These are phyloP conservation scores for Ceratobasidium sp. DNA, from an alignment of 1,284 basidiomycete genomes.

Conservation along the genomic window DNA sequence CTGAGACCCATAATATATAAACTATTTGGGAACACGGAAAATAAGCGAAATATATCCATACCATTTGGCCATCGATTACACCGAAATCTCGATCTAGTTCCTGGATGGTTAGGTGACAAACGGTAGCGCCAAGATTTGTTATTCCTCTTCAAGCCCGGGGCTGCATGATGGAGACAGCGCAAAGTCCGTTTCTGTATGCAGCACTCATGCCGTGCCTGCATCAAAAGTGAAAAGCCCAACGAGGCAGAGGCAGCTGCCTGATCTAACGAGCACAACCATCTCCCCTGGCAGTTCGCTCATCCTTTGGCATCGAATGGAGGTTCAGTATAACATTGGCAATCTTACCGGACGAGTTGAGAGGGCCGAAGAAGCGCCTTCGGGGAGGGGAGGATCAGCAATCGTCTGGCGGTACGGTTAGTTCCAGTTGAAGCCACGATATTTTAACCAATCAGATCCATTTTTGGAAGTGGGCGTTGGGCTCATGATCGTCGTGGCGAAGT, in stretches of 20 bases:
- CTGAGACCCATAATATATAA: too few species aligned
- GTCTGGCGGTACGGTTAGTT: slow-evolving; percentile 3
- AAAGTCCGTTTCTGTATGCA: background rate
- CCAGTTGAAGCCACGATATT: background rate
- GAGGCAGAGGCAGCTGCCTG: background rate
- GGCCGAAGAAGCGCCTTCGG: background rate
- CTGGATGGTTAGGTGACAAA: background rate
- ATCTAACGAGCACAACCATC: background rate
- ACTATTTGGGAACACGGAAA: too few species aligned
- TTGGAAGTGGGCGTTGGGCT: slow-evolving; percentile 14
- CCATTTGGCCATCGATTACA: slow-evolving; percentile 86
- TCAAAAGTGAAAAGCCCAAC: slow-evolving; percentile 19
- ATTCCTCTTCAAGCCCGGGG: too few species aligned
- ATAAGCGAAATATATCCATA: too few species aligned
- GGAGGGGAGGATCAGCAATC: background rate
- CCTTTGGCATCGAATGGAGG: background rate
- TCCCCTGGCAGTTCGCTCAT: background rate
- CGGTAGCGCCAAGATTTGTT: background rate
- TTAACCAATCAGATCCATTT: background rate
- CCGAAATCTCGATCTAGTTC: slow-evolving; percentile 85
- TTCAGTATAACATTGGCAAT: background rate
- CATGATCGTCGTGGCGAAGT: background rate
- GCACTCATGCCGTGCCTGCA: background rate
- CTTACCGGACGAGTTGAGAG: background rate
- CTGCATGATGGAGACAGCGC: background rate